Conservation (phyloP, 371 early-diverging fungal species). For the Mortierella sp. region DNA sequence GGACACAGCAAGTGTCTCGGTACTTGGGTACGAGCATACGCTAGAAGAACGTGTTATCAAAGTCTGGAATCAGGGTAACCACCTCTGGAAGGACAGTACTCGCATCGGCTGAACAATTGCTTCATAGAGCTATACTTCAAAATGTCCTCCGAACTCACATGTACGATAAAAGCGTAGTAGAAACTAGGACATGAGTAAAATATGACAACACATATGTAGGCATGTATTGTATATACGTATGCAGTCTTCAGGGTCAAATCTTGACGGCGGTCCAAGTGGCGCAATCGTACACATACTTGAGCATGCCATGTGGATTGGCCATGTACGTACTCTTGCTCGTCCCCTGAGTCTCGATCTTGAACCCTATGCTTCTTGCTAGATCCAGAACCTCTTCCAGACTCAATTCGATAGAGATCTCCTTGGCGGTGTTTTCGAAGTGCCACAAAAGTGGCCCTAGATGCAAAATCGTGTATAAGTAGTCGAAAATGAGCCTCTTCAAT, state of each 20-base stretch:
- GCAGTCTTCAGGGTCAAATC: conserved; percentile 33
- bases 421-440: conserved; percentile 88
- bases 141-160: too few species aligned
- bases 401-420: conserved; percentile 86
- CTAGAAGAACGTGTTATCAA: conserved; percentile 52
- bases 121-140: too few species aligned
- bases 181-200: too few species aligned
- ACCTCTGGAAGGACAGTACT: conserved; percentile 44
- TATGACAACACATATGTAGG: too few species aligned
- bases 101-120: conserved; percentile 28
- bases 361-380: conserved; percentile 76
- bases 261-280: conserved; percentile 71
- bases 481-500: not conserved
- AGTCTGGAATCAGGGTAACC: conserved; percentile 52
- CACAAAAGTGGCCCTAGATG: conserved; percentile 89
- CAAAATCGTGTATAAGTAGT: not conserved
- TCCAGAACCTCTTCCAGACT: conserved; percentile 85
- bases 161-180: too few species aligned
- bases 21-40: conserved; percentile 55
- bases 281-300: conserved; percentile 83
- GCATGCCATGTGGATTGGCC: conserved; percentile 82
- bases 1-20: conserved; percentile 55
- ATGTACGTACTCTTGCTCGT: conserved; percentile 75
- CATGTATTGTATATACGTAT: too few species aligned
- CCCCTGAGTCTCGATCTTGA: conserved; percentile 75